These are phyloP conservation scores for Rhododendron ferrugineum DNA, from an alignment of 148 eudicot species.

Conservation along the genomic window DNA sequence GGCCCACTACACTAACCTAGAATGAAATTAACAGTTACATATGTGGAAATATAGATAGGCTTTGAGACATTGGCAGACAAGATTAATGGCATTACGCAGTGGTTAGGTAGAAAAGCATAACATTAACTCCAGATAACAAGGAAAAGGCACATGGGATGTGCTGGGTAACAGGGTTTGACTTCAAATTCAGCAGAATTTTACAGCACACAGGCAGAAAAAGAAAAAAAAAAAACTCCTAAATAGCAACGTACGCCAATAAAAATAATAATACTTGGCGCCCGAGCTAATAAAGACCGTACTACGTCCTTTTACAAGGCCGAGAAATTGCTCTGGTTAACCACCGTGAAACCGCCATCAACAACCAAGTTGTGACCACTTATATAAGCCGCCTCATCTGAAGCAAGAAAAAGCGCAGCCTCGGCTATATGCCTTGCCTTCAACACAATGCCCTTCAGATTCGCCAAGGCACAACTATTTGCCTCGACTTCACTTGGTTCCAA, in stretches of 20 bases:
- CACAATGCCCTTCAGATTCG: conserved; percentile 53
- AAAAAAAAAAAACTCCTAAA: background rate
- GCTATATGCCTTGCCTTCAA: conserved; percentile 65
- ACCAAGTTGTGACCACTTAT: conserved; percentile 69
- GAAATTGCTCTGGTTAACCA: conserved; percentile 26
- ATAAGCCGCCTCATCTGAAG: conserved; percentile 75
- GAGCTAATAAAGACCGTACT: background rate
- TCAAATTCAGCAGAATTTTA: background rate
- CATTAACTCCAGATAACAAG: conserved; percentile 12
- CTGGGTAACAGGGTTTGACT: conserved; percentile 13
- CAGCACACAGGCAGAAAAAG: background rate
- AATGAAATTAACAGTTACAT: background rate
- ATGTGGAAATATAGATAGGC: background rate
- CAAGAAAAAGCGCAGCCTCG: conserved; percentile 70
- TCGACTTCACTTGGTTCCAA: conserved; percentile 40
- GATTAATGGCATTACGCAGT: background rate
- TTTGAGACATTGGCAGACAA: conserved; percentile 1
- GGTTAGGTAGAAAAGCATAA: background rate
- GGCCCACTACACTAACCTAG: background rate
- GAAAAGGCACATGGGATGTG: conserved; percentile 16
- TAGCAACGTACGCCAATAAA: background rate
- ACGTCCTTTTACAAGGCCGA: background rate
- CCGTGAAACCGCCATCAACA: conserved; percentile 76
- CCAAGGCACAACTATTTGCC: conserved; percentile 20
- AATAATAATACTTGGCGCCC: background rate